Evolutionary conservation across 192 early-diverging fungal genomes (phyloP).

Genomic region (Umbelopsis isabellina): DNA sequence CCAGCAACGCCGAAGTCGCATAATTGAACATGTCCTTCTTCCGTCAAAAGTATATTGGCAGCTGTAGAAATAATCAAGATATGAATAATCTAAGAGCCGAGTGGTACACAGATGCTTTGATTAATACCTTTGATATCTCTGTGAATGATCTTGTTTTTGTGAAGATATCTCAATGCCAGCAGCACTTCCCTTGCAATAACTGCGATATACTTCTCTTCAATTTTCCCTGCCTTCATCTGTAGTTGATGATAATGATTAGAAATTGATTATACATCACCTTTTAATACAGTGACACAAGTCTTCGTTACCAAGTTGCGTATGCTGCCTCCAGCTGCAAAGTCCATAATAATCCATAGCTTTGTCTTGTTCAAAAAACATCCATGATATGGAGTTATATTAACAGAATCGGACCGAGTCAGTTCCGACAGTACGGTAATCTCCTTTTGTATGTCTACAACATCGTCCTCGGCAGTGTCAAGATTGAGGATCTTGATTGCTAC

Average conservation of each 20-base stretch:
- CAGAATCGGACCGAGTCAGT: constrained; percentile 76
- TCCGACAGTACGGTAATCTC: constrained; percentile 93
- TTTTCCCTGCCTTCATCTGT: constrained; percentile 75
- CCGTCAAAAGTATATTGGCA: constrained; percentile 92
- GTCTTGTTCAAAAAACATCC: constrained; percentile 88
- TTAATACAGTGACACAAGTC: not conserved
- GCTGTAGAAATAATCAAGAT: constrained; percentile 18
- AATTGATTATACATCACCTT: not conserved
- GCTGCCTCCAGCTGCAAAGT: constrained; percentile 95
- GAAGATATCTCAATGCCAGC: constrained; percentile 88
- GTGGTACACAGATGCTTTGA: not conserved
- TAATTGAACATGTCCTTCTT: constrained; percentile 87
- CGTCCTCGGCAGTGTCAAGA: constrained; percentile 95
- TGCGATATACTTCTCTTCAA: constrained; percentile 90
- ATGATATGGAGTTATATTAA: constrained; percentile 93
- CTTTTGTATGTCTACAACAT: constrained; percentile 92
- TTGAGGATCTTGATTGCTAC: constrained; percentile 98
- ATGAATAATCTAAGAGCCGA: not conserved
- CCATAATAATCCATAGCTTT: constrained; percentile 99
- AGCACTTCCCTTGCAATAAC: constrained; percentile 90
- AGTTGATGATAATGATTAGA: not conserved
- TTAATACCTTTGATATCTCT: constrained; percentile 92
- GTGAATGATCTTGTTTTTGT: constrained; percentile 94
- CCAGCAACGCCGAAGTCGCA: constrained; percentile 98
- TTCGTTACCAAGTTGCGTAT: constrained; percentile 71